phyloP scores from a whole-genome alignment of 2,329 filamentous ascomycete genomes.

The Neopestalotiopsis sp. region DNA sequence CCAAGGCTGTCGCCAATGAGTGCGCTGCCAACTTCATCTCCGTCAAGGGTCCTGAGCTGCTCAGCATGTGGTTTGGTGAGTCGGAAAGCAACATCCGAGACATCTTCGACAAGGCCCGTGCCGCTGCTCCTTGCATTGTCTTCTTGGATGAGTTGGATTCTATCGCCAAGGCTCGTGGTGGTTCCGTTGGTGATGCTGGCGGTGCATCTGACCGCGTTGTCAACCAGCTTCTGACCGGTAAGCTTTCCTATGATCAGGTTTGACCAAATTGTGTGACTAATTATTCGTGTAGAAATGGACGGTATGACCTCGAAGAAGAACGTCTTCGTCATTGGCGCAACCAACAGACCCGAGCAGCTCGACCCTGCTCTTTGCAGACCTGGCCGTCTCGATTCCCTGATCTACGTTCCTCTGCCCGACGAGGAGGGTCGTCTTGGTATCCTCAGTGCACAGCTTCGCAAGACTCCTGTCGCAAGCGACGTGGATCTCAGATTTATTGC shows the following conservation, averaged over 20 bases:
- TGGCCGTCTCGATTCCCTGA: constrained; percentile 96
- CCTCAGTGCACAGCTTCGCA: constrained; percentile 94
- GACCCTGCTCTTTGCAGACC: constrained; percentile 98
- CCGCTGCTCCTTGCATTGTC: constrained; percentile 95
- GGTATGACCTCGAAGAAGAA: constrained; percentile 99
- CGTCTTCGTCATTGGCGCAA: constrained; percentile 98
- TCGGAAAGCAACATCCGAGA: constrained; percentile 99
- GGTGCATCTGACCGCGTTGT: constrained; percentile 99
- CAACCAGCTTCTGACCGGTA: constrained; percentile 97
- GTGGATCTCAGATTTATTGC: constrained; percentile 92
- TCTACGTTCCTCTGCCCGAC: constrained; percentile 97
- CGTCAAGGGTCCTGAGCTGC: constrained; percentile 95
- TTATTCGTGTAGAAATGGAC: constrained; percentile 77
- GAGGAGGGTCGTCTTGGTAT: constrained; percentile 88
- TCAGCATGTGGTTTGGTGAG: constrained; percentile 99
- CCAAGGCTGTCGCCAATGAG: constrained; percentile 99
- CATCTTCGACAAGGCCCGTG: constrained; percentile 99
- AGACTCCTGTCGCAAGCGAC: constrained; percentile 89
- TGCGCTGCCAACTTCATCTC: constrained; percentile 99
- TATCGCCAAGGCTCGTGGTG: constrained; percentile 98
- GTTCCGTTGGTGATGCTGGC: constrained; percentile 92
- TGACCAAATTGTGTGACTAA: constrained; percentile 32
- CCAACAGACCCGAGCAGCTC: constrained; percentile 97
- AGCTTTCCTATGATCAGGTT: constrained; percentile 40
- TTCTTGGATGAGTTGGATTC: constrained; percentile 99